A percentile compares a stretch with the other conserved stretches of the same genome.
Conservation (phyloP, 805 yeast genomes). For the Wickerhamomyces mucosus region DNA sequence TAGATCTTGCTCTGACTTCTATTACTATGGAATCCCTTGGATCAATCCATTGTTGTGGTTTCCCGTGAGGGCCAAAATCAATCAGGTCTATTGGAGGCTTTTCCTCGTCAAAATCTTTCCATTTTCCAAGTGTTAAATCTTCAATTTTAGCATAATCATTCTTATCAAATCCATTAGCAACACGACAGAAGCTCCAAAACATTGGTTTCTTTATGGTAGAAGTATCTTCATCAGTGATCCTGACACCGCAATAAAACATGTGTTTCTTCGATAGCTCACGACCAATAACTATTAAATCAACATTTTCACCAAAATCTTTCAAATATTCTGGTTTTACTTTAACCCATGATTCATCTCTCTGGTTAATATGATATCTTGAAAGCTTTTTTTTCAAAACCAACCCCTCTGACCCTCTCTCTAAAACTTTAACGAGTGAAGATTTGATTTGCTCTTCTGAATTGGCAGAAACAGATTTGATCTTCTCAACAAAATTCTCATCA, state of each 20-base stretch:
- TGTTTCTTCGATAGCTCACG: constrained; percentile 61
- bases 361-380: constrained; percentile 52
- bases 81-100: constrained; percentile 34
- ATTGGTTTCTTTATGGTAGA: constrained; percentile 13
- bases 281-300: constrained; percentile 76
- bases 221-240: constrained; percentile 30
- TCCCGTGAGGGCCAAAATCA: constrained; percentile 38
- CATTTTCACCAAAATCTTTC: constrained; percentile 76
- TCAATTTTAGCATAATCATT: constrained; percentile 54
- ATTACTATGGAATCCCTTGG: constrained; percentile 72
- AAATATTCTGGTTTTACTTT: constrained; percentile 89
- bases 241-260: constrained; percentile 65
- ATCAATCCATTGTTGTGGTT: constrained; percentile 70
- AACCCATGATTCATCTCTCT: constrained; percentile 61
- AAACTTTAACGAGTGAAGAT: constrained; percentile 44
- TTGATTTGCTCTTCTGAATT: constrained; percentile 43
- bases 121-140: constrained; percentile 45
- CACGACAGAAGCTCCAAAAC: constrained; percentile 62
- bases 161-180: constrained; percentile 75
- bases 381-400: constrained; percentile 60
- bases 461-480: constrained; percentile 33
- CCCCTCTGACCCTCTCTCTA: constrained; percentile 69
- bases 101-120: constrained; percentile 37
- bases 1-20: constrained; percentile 75
- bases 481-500: constrained; percentile 32